phyloP scores from a whole-genome alignment of 2,329 filamentous ascomycete species.

The Hymenoscyphus fructigenus region DNA sequence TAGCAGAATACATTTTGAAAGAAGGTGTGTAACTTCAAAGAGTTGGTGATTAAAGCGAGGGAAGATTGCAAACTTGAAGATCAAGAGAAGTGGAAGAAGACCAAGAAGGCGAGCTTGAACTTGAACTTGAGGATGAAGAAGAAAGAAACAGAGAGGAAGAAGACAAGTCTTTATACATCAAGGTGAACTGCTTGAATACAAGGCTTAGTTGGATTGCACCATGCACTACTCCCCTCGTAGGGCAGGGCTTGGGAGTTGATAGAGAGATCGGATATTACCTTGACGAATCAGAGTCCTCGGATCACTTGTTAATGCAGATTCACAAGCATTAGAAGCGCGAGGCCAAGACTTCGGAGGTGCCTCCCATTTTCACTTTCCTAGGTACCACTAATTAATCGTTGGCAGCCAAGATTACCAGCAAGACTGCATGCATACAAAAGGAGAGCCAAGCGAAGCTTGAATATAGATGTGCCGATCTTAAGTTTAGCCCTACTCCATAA shows the following conservation, averaged over 20 bases:
- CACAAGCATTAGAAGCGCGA: background rate
- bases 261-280: background rate
- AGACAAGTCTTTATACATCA: background rate
- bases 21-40: constrained; percentile 1
- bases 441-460: constrained; percentile 7
- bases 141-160: background rate
- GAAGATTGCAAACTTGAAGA: constrained; percentile 3
- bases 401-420: constrained; percentile 6
- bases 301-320: background rate
- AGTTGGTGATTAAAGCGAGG: background rate
- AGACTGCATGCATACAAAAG: background rate
- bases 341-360: background rate
- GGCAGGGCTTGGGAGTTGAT: background rate
- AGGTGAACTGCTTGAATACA: background rate
- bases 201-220: background rate
- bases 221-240: background rate
- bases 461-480: background rate
- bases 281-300: background rate
- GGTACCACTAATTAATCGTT: background rate
- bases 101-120: background rate
- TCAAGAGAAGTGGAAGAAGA: background rate
- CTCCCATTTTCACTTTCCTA: background rate
- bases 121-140: constrained; percentile 2
- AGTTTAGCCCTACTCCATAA: background rate
- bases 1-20: constrained; percentile 31